These are phyloP conservation scores for Ophiobolus disseminans DNA, from an alignment of 2,329 filamentous ascomycete species.

Conservation along the genomic window DNA sequence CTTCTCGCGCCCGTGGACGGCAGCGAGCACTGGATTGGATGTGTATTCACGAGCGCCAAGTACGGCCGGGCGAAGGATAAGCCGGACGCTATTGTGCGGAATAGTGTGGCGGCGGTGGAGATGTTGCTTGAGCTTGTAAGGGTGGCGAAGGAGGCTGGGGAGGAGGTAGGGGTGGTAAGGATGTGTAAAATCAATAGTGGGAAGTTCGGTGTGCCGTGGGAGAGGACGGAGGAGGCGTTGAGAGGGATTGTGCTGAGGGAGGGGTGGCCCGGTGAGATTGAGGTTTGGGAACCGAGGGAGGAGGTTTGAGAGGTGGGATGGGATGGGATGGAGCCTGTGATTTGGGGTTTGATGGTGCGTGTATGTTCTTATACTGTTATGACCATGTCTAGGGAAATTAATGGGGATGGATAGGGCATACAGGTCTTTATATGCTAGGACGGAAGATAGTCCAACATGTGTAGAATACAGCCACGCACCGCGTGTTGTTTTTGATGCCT, in stretches of 20 bases:
- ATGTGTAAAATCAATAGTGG: conserved; percentile 66
- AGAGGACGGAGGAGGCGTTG: conserved; percentile 55
- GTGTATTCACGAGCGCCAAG: conserved; percentile 63
- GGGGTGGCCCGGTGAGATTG: conserved; percentile 25
- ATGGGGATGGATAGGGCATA: too few relatives aligned
- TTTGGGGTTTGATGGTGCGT: too few relatives aligned
- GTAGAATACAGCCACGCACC: too few relatives aligned
- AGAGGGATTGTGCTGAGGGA: conserved; percentile 31
- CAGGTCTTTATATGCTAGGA: too few relatives aligned
- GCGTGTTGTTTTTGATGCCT: too few relatives aligned
- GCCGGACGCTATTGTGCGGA: conserved; percentile 54
- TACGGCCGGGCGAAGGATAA: conserved; percentile 57
- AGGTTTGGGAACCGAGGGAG: conserved; percentile 37
- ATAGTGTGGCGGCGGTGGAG: conserved; percentile 58
- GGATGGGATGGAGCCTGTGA: too few relatives aligned
- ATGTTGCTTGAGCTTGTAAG: conserved; percentile 56
- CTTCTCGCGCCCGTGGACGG: conserved; percentile 61
- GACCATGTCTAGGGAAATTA: too few relatives aligned
- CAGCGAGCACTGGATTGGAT: conserved; percentile 62
- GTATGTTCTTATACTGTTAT: neutral
- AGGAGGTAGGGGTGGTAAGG: conserved; percentile 42
- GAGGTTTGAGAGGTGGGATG: too few relatives aligned
- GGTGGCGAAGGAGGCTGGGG: conserved; percentile 27
- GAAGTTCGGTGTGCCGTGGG: conserved; percentile 64
- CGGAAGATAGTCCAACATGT: too few relatives aligned